Conservation (phyloP, 805 yeast species). For the Candida golubevii region DNA sequence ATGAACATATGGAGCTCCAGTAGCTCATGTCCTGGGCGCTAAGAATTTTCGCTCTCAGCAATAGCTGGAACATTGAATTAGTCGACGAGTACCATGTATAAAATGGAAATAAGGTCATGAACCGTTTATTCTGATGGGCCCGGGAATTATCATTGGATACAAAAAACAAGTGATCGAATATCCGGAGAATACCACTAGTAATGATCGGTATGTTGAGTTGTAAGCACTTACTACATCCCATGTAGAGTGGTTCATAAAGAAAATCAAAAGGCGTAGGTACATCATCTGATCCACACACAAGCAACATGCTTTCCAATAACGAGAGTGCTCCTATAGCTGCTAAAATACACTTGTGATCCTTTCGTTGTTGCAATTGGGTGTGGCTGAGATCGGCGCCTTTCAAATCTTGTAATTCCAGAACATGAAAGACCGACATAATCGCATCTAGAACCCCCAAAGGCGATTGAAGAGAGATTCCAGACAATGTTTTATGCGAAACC, state of each 20-base stretch:
- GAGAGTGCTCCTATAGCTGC: conserved; percentile 34
- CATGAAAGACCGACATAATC: conserved; percentile 20
- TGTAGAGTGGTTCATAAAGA: conserved; percentile 26
- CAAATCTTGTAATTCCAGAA: conserved; percentile 20
- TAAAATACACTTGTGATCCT: conserved; percentile 1
- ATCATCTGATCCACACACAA: conserved; percentile 6
- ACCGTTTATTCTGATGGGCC: conserved; percentile 8
- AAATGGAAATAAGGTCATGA: conserved; percentile 31
- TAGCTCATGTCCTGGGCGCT: conserved; percentile 28
- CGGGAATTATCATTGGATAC: conserved; percentile 19
- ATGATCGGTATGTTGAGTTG: conserved; percentile 34
- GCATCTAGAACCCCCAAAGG: conserved; percentile 24
- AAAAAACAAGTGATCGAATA: conserved; percentile 37
- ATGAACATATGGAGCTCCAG: conserved; percentile 33
- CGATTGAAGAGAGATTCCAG: conserved; percentile 34
- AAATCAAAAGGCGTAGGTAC: conserved; percentile 1
- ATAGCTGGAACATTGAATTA: conserved; percentile 37
- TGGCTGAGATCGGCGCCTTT: conserved; percentile 6
- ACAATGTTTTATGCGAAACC: conserved; percentile 36
- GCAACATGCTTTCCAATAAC: conserved; percentile 28
- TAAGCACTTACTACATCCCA: conserved; percentile 28
- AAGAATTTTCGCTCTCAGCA: conserved; percentile 21
- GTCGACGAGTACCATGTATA: conserved; percentile 39
- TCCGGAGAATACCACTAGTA: conserved; percentile 37
- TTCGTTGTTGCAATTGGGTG: conserved; percentile 1